phyloP scores from a whole-genome alignment of 331 rosid species.

The Quercus phellos region DNA sequence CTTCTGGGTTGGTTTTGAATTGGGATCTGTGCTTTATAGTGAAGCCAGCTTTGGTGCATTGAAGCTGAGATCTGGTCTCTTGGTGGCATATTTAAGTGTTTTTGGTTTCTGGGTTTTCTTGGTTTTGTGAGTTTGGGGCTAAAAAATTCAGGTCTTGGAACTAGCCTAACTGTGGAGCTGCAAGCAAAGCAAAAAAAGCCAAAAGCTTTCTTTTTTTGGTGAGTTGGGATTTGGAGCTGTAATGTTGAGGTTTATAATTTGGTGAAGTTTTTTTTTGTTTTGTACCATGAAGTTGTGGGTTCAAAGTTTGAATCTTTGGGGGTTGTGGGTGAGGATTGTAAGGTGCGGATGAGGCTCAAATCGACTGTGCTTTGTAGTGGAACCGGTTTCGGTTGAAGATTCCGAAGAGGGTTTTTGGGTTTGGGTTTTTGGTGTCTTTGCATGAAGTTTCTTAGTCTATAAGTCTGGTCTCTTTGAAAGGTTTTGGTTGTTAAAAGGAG shows the following conservation, averaged over 20 bases:
- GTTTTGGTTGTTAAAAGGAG: slow-evolving; percentile 26
- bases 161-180: background rate
- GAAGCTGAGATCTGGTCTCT: slow-evolving; percentile 39
- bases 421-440: background rate
- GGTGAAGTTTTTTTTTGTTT: background rate
- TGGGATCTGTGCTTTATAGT: slow-evolving; percentile 39
- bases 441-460: slow-evolving; percentile 19
- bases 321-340: slow-evolving; percentile 28
- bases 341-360: slow-evolving; percentile 47
- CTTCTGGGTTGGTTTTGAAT: slow-evolving; percentile 13
- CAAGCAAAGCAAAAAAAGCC: background rate
- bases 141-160: slow-evolving; percentile 1
- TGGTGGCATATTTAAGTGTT: background rate
- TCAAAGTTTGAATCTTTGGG: slow-evolving; percentile 22
- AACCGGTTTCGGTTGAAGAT: slow-evolving; percentile 52
- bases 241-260: slow-evolving; percentile 15
- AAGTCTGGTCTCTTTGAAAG: slow-evolving; percentile 18
- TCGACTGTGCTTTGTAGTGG: slow-evolving; percentile 34
- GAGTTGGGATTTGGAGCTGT: background rate
- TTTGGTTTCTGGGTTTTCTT: slow-evolving; percentile 29
- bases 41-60: slow-evolving; percentile 19
- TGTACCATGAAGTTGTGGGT: slow-evolving; percentile 27
- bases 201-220: background rate
- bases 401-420: slow-evolving; percentile 12
- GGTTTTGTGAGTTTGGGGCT: slow-evolving; percentile 17